A percentile compares a stretch with the other conserved stretches of the same genome.
Conservation (phyloP, 2,329 filamentous ascomycete genomes). For the Stachybotrys echinatus region DNA sequence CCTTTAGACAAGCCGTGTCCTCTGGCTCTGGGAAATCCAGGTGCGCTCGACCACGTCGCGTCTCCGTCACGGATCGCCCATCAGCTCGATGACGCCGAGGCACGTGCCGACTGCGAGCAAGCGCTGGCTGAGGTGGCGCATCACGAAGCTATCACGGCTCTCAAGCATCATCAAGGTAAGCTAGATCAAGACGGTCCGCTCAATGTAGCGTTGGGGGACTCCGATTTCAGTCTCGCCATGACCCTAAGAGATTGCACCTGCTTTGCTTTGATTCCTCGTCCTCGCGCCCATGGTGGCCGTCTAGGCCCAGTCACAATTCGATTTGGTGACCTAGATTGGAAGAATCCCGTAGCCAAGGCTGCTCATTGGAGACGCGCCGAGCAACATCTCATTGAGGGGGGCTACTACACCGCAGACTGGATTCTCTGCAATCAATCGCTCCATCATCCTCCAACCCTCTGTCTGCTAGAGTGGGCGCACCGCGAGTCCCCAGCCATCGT, state of each 20-base stretch:
- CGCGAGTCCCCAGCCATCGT: slow-evolving; percentile 7
- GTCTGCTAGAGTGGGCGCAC: slow-evolving; percentile 23
- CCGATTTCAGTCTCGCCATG: slow-evolving; percentile 65
- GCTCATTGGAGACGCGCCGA: slow-evolving; percentile 65
- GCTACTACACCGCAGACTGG: slow-evolving; percentile 58
- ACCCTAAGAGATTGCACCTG: slow-evolving; percentile 75
- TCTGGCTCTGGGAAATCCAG: slow-evolving; percentile 53
- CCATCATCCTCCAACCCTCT: slow-evolving; percentile 30
- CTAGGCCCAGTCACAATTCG: slow-evolving; percentile 44
- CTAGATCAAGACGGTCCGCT: slow-evolving; percentile 41
- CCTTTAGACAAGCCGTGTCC: slow-evolving; percentile 53
- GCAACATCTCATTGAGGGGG: slow-evolving; percentile 54
- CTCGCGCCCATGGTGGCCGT: slow-evolving; percentile 6
- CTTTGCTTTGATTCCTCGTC: slow-evolving; percentile 54
- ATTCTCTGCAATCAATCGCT: slow-evolving; percentile 25
- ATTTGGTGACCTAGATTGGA: slow-evolving; percentile 73
- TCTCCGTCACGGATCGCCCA: slow-evolving; percentile 36
- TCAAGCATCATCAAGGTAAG: slow-evolving; percentile 31
- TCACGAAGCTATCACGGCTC: slow-evolving; percentile 26
- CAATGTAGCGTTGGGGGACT: slow-evolving; percentile 30
- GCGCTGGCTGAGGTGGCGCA: slow-evolving; percentile 22
- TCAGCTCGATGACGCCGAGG: slow-evolving; percentile 19
- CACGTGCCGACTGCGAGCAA: slow-evolving; percentile 18
- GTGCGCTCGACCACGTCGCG: slow-evolving; percentile 36
- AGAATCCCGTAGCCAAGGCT: slow-evolving; percentile 61